Evolutionary conservation across 2,329 filamentous ascomycete genomes (phyloP), one percentile per base, ranked within the genome.

Genomic region (Fusarium temperatum): DNA sequence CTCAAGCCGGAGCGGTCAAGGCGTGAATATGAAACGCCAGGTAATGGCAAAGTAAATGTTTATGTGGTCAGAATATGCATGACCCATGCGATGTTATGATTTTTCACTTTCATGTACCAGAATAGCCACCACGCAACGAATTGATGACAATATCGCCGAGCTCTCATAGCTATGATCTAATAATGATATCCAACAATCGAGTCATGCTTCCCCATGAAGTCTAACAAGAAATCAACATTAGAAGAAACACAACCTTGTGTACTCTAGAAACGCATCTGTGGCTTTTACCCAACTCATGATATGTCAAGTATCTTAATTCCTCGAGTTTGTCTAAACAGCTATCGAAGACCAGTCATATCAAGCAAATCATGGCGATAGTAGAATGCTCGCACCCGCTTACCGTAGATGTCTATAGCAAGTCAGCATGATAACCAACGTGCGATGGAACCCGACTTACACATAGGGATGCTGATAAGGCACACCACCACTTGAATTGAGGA

Each of bases 321-420:
- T 15, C 5, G n/a, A 30, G 18, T 22, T 7, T 32, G 13, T 24
- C 30, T 26, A 28, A 28, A 24, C n/a, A 30, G 51, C 78, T 63
- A 82, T 53, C 76, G 72, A 44, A 83, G 78, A 35, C 78, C 75
- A 15, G 79, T 78, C 26, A 83, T 70, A 8, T 80, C 79, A 47
- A 96, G 82, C 30, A 96, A 84, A 81, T 96, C 91, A 79, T 96
- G 88, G n/a, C 90, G 88, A 73, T 93, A 87, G 79, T 93, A 95
- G 80, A 92, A 95, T 26, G 89, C 90, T 57, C 94, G 88, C 71
- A 94, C 92, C 64, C 89, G 87, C 84, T 97, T 97, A 14, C 94
- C 94, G 74, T 91, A 93, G 20, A 96, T 82, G 81, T 96, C 93
- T 95, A 73, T 3, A 12, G 35, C 8, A 44, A 51, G 32, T 71